Base-by-base conservation (phyloP, 768 basidiomycete genomes). In the Russula sp. region DNA sequence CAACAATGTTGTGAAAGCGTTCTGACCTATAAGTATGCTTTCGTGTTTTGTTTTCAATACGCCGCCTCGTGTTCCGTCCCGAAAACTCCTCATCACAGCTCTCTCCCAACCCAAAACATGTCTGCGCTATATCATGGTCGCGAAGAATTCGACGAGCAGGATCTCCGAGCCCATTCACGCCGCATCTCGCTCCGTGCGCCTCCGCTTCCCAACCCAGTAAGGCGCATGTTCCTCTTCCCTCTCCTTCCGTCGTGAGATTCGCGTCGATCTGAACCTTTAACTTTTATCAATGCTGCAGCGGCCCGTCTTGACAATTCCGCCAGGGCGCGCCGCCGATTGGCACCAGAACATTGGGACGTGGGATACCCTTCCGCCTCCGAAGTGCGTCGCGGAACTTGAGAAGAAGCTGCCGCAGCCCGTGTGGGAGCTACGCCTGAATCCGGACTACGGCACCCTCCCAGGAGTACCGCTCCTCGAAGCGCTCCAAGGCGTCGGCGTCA, bases 291-390 rank as follows among this genome's bases (percentile, higher is more conserved):
- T 11, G 16, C 22, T 25, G 18, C 50, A 63, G 61, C 16, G 34
- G 14, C 61, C 61, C 10, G 34, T 54, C 5, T 42, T 58, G 41
- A 43, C 57, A 9, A 63, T 63, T 46, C 57, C 61, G 5, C 45
- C 56, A 0, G 61, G 61, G 47, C 61, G 61, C 45, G 45, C 61
- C 7, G 61, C 61, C 2, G 61, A 58, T 54, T 63, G 61, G 61
- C 61, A 63, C 32, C 61, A 63, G 34, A 36, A 16, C 32, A 22
- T 63, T 11, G 51, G 56, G 57, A 48, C 51, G 32, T 58, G 18
- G 25, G 20, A 41, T 32, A n/a, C 32, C 38, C 51, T 63, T 14
- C 61, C 61, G 5, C 45, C 45, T 41, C 61, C 61, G 32, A 63
- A 58, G 35, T 38, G 34, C 34, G 22, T 47, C 13, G 20, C 39